A percentile compares a stretch with the other conserved stretches of the same genome.
These are phyloP conservation scores for Limtongia smithiae DNA, from an alignment of 805 yeast species.

Conservation along the genomic window DNA sequence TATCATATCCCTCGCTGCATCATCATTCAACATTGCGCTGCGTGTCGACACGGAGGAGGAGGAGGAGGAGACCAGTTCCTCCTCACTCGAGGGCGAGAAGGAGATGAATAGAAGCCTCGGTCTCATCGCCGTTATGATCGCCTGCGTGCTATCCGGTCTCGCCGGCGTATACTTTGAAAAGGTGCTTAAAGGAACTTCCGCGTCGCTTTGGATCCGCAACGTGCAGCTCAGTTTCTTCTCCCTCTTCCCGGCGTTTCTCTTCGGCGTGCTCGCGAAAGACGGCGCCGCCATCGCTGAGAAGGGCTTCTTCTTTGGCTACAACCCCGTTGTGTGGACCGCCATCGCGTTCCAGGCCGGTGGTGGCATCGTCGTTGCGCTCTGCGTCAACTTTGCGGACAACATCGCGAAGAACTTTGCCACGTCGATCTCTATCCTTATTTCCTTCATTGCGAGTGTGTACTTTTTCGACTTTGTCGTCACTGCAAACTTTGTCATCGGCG, in stretches of 20 bases:
- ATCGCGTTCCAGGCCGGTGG: slow-evolving; percentile 42
- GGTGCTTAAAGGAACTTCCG: slow-evolving; percentile 40
- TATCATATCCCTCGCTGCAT: slow-evolving; percentile 24
- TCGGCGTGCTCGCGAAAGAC: slow-evolving; percentile 40
- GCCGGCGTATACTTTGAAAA: slow-evolving; percentile 46
- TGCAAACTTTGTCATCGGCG: slow-evolving; percentile 38
- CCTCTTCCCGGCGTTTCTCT: slow-evolving; percentile 40
- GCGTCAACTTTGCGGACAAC: slow-evolving; percentile 45
- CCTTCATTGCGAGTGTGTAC: slow-evolving; percentile 40
- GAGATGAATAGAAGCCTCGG: slow-evolving; percentile 36
- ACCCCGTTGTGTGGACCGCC: slow-evolving; percentile 39
- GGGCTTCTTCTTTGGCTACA: slow-evolving; percentile 44
- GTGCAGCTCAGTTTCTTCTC: slow-evolving; percentile 42
- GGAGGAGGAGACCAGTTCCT: slow-evolving; percentile 14
- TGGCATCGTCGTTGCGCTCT: slow-evolving; percentile 43
- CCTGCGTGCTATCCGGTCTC: slow-evolving; percentile 41
- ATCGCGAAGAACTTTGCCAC: slow-evolving; percentile 45
- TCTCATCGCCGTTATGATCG: slow-evolving; percentile 38
- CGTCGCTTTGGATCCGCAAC: slow-evolving; percentile 41
- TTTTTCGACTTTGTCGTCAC: slow-evolving; percentile 39
- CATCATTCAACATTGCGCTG: slow-evolving; percentile 16
- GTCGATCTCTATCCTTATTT: slow-evolving; percentile 40
- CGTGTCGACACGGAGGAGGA: slow-evolving; percentile 5
- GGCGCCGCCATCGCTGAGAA: slow-evolving; percentile 36
- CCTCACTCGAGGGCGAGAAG: slow-evolving; percentile 16